Evolutionary conservation across 108 stramenopile genomes (phyloP).

Genomic region (Pseudonitzschia pungens): DNA sequence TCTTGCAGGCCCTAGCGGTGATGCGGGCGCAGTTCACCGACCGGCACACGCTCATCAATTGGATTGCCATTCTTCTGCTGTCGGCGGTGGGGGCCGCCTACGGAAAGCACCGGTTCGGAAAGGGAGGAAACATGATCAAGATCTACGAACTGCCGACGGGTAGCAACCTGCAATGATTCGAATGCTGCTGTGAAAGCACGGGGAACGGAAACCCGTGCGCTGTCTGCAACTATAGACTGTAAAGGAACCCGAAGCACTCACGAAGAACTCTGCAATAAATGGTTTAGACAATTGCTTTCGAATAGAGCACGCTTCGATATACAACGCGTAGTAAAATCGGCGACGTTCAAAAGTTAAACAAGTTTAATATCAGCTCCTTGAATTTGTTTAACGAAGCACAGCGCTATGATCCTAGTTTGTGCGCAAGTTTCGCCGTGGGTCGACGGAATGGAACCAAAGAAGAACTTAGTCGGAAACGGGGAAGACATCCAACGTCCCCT

Average conservation of each 20-base stretch:
- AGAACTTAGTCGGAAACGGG: slow-evolving; percentile 26
- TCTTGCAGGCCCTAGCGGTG: slow-evolving; percentile 74
- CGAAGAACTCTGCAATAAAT: too few species aligned
- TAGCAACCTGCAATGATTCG: slow-evolving; percentile 34
- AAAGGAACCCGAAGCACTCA: too few species aligned
- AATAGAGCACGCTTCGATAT: neutral
- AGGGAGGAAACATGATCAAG: slow-evolving; percentile 79
- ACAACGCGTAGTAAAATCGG: neutral
- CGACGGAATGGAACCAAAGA: neutral
- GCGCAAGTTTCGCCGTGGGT: neutral
- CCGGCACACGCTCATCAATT: slow-evolving; percentile 55
- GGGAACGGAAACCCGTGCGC: too few species aligned
- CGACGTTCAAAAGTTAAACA: neutral
- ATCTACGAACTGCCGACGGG: slow-evolving; percentile 78
- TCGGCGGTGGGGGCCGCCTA: slow-evolving; percentile 55
- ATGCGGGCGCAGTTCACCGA: slow-evolving; percentile 78
- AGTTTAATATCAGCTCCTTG: neutral
- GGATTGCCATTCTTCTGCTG: slow-evolving; percentile 74
- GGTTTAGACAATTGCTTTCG: too few species aligned
- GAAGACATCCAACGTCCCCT: slow-evolving; percentile 19
- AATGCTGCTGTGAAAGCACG: too few species aligned
- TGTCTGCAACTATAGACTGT: too few species aligned
- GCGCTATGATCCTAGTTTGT: neutral
- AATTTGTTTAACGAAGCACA: neutral
- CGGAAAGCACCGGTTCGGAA: slow-evolving; percentile 75